phyloP scores from a whole-genome alignment of 1,284 basidiomycete species.

The Fomitopsis palustris region DNA sequence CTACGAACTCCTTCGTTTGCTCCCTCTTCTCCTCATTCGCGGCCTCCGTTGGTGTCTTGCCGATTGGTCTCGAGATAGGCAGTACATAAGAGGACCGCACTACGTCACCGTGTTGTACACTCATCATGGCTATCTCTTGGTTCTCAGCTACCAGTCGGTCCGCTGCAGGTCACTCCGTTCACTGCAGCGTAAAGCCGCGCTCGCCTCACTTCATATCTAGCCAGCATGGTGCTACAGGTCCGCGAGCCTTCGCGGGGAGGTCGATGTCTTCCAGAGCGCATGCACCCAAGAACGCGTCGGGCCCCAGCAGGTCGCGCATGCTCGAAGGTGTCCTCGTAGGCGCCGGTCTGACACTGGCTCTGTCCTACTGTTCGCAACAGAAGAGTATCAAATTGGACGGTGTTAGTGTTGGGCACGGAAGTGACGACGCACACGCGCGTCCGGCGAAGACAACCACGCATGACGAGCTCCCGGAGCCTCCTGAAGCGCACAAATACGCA shows the following conservation, averaged over 20 bases:
- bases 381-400: constrained; percentile 12
- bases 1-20: neutral
- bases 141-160: neutral
- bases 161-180: neutral
- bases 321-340: constrained; percentile 5
- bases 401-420: constrained; percentile 5
- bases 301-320: neutral
- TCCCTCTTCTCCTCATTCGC: neutral
- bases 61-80: neutral
- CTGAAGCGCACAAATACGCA: constrained; percentile 10
- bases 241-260: neutral
- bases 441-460: constrained; percentile 9
- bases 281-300: neutral
- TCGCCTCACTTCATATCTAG: neutral
- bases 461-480: constrained; percentile 3
- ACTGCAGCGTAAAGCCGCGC: neutral
- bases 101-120: neutral
- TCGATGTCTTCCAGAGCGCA: neutral
- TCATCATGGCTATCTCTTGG: neutral
- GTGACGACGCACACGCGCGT: constrained; percentile 5
- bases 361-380: constrained; percentile 1
- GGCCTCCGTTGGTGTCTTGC: neutral
- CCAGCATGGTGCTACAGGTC: neutral
- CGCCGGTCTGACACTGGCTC: constrained; percentile 1
- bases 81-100: neutral